Evolutionary conservation across 2,329 filamentous ascomycete genomes (phyloP).

Genomic region (Botrytis paeoniae): DNA sequence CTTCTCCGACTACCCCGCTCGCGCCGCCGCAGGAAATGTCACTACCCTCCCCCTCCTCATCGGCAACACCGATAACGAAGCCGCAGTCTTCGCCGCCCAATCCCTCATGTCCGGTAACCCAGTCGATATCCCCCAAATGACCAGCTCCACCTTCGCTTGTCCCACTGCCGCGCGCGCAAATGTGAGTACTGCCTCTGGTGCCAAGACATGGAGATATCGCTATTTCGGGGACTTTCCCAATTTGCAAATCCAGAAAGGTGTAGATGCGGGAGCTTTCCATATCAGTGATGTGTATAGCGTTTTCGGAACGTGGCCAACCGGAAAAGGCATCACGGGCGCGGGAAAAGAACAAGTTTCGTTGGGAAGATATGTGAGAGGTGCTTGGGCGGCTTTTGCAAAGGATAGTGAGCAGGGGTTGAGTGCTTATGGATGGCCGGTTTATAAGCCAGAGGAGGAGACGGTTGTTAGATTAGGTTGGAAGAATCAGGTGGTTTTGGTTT

Average conservation of each 20-base stretch:
- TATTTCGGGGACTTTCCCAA: constrained; percentile 41
- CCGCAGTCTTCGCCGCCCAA: constrained; percentile 33
- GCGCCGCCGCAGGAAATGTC: constrained; percentile 18
- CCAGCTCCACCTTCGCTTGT: constrained; percentile 38
- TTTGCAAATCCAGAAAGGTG: constrained; percentile 26
- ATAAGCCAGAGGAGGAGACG: background rate
- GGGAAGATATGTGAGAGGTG: constrained; percentile 39
- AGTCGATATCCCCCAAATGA: constrained; percentile 34
- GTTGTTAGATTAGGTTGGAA: background rate
- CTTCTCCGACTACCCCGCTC: constrained; percentile 27
- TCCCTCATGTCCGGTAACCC: constrained; percentile 26
- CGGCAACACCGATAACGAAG: constrained; percentile 35
- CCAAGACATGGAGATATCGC: constrained; percentile 41
- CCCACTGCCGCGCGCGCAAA: constrained; percentile 35
- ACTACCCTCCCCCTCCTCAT: constrained; percentile 32
- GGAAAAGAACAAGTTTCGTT: constrained; percentile 36
- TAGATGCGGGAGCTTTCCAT: constrained; percentile 40
- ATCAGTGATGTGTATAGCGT: constrained; percentile 38
- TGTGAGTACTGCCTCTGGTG: constrained; percentile 26
- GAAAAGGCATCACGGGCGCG: constrained; percentile 19
- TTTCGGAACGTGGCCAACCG: constrained; percentile 35
- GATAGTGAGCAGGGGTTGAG: constrained; percentile 38
- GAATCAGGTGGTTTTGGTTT: background rate
- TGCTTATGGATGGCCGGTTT: background rate
- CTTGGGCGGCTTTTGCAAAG: constrained; percentile 43